Conservation (phyloP, 1,284 basidiomycete species). For the Cronartium quercuum region DNA sequence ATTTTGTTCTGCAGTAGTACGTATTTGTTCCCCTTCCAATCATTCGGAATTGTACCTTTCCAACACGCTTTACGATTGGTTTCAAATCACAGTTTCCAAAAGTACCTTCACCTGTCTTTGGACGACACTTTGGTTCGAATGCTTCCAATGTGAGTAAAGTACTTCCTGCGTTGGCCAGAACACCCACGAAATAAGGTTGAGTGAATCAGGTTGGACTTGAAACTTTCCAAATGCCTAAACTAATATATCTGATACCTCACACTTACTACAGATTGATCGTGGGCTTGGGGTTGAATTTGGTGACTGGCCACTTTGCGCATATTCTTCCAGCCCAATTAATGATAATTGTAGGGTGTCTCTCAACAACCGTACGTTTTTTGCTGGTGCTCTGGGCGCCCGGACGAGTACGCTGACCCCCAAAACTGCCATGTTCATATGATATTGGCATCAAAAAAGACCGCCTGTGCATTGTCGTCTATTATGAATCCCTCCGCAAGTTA, state of each 20-base stretch:
- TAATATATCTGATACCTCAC: neutral
- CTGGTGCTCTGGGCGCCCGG: neutral
- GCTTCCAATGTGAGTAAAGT: slow-evolving; percentile 25
- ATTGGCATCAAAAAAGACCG: neutral
- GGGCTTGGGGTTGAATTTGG: slow-evolving; percentile 16
- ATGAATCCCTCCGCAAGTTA: slow-evolving; percentile 35
- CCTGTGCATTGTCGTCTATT: slow-evolving; percentile 14
- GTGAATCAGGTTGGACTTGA: neutral
- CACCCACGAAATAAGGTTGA: neutral
- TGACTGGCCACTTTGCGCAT: slow-evolving; percentile 9
- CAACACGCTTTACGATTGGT: neutral
- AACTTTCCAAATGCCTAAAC: neutral
- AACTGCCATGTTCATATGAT: too few relatives aligned
- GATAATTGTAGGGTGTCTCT: slow-evolving; percentile 21
- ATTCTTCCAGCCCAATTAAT: slow-evolving; percentile 22
- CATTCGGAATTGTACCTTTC: neutral
- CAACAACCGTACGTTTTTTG: neutral
- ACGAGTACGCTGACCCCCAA: too few relatives aligned
- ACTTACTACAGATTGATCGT: slow-evolving; percentile 10
- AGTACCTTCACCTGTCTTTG: slow-evolving; percentile 9
- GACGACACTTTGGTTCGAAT: slow-evolving; percentile 17
- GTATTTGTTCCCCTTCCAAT: neutral
- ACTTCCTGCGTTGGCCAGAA: neutral
- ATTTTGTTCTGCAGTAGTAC: slow-evolving; percentile 34
- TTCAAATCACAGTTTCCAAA: slow-evolving; percentile 13